Conservation (phyloP, 768 basidiomycete species). For the Rhodotorula diobovata region DNA sequence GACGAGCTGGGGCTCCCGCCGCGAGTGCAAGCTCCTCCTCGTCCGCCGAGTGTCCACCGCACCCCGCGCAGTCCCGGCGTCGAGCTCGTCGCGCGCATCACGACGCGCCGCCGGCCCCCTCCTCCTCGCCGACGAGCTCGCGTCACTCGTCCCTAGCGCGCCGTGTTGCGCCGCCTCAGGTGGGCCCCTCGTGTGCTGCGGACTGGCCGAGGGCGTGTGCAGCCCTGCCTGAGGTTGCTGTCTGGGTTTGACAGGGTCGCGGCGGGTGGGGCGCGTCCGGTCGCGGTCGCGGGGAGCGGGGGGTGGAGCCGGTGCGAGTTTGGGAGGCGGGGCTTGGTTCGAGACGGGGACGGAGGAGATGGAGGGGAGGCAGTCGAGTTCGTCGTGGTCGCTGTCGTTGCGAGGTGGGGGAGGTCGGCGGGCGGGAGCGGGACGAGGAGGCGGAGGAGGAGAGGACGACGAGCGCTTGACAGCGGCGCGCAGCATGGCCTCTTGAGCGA, state of each 20-base stretch:
- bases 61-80: no score
- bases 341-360: not conserved
- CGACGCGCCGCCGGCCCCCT: no score
- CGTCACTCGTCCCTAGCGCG: not conserved
- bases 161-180: no score
- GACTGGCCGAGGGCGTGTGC: slow-evolving; percentile 1
- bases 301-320: not conserved
- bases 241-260: not conserved
- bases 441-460: not conserved
- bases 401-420: not conserved
- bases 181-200: not conserved
- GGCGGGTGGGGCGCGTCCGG: not conserved
- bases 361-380: slow-evolving; percentile 11
- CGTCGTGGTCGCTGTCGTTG: not conserved
- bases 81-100: no score
- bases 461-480: not conserved
- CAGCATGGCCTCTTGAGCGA: not conserved
- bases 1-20: no score
- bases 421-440: not conserved
- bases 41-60: no score
- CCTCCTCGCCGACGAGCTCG: not conserved
- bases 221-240: not conserved
- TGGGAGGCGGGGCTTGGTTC: not conserved
- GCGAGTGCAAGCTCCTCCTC: no score
- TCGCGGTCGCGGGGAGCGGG: not conserved